Evolutionary conservation across 2,329 filamentous ascomycete genomes (phyloP).

Genomic region (Tolypocladium inflatum): DNA sequence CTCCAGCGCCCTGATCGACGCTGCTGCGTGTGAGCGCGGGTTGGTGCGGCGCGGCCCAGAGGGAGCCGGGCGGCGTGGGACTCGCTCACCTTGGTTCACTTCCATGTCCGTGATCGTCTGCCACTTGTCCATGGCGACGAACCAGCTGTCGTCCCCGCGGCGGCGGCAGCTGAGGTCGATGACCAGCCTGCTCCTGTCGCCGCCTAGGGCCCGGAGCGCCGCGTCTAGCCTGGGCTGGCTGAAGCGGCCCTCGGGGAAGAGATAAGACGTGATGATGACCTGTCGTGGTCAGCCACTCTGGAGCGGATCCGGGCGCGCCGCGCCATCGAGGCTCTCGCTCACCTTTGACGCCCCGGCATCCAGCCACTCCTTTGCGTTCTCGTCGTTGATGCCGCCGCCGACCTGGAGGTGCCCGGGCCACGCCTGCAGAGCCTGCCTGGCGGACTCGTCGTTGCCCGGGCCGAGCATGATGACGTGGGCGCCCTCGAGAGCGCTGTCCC

Average conservation of each 20-base stretch:
- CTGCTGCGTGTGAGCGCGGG: constrained; percentile 32
- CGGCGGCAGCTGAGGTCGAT: constrained; percentile 89
- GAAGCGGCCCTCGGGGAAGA: constrained; percentile 80
- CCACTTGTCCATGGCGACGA: constrained; percentile 99
- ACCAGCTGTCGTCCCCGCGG: constrained; percentile 66
- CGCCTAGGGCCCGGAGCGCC: constrained; percentile 62
- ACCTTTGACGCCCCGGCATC: constrained; percentile 84
- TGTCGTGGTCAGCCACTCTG: constrained; percentile 29
- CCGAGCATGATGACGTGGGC: constrained; percentile 97
- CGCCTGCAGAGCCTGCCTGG: constrained; percentile 61
- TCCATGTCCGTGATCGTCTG: constrained; percentile 97
- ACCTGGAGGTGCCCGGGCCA: constrained; percentile 82
- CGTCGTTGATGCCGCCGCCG: constrained; percentile 84
- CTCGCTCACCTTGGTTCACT: constrained; percentile 62
- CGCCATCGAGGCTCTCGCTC: constrained; percentile 7
- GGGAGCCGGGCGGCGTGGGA: neutral
- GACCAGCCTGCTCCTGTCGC: constrained; percentile 73
- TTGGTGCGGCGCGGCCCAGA: neutral
- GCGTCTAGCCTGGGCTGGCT: constrained; percentile 66
- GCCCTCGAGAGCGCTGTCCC: constrained; percentile 60
- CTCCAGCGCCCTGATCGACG: constrained; percentile 70
- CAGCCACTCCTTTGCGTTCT: constrained; percentile 81
- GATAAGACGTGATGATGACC: constrained; percentile 94
- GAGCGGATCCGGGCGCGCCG: neutral
- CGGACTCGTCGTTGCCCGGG: constrained; percentile 73